A percentile compares a stretch with the other conserved stretches of the same genome.
phyloP scores from a whole-genome alignment of 2,329 filamentous ascomycete species.

The Fusarium dimerum region DNA sequence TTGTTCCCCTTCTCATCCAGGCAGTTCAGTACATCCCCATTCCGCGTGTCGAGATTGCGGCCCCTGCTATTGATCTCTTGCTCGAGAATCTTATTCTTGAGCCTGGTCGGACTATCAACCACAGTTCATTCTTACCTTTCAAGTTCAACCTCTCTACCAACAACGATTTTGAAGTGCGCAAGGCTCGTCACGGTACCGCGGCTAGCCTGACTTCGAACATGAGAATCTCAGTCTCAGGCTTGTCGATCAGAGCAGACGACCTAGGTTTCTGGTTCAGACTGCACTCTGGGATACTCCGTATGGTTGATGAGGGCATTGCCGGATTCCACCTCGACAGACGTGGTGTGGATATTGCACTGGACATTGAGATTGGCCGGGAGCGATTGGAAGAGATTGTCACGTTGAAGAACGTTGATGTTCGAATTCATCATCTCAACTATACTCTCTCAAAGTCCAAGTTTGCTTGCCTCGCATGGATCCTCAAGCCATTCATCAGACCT shows the following conservation, averaged over 20 bases:
- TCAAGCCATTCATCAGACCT: slow-evolving; percentile 82
- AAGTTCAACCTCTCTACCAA: slow-evolving; percentile 77
- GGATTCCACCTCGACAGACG: slow-evolving; percentile 83
- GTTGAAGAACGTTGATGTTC: slow-evolving; percentile 73
- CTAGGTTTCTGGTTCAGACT: slow-evolving; percentile 87
- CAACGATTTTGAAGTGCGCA: slow-evolving; percentile 84
- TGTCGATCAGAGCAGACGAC: slow-evolving; percentile 83
- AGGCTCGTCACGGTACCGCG: slow-evolving; percentile 64
- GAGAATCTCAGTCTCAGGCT: slow-evolving; percentile 76
- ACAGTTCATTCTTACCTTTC: slow-evolving; percentile 87
- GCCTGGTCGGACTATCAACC: slow-evolving; percentile 80
- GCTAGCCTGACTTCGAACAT: slow-evolving; percentile 69
- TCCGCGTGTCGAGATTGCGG: slow-evolving; percentile 83
- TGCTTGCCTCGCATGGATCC: slow-evolving; percentile 74
- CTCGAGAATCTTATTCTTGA: slow-evolving; percentile 90
- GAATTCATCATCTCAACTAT: slow-evolving; percentile 86
- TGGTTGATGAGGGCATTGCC: slow-evolving; percentile 82
- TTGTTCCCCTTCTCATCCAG: slow-evolving; percentile 75
- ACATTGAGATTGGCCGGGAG: slow-evolving; percentile 80
- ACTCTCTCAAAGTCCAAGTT: slow-evolving; percentile 73
- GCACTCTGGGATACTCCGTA: slow-evolving; percentile 72
- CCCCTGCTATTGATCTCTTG: slow-evolving; percentile 80
- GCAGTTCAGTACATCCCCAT: slow-evolving; percentile 87
- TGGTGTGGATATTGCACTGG: slow-evolving; percentile 82
- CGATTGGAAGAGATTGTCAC: slow-evolving; percentile 79